Evolutionary conservation across 148 eudicot species (phyloP).

Genomic region (Camellia japonica): DNA sequence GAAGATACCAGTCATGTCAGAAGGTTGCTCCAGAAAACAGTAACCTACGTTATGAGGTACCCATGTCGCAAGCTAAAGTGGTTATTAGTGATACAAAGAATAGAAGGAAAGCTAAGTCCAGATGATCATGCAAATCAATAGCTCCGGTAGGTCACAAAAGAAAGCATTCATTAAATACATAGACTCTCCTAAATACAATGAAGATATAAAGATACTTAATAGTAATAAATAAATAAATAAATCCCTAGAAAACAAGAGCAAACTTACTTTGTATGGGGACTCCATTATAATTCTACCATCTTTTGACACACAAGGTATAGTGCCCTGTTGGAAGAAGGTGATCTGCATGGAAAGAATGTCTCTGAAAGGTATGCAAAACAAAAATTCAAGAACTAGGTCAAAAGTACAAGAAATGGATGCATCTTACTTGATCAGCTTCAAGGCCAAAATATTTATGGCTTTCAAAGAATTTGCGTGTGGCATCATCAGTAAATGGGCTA

Average conservation of each 20-base stretch:
- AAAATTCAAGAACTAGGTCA: conserved; percentile 6
- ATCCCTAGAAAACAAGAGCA: conserved; percentile 6
- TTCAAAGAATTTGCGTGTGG: conserved; percentile 83
- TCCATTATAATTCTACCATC: conserved; percentile 98
- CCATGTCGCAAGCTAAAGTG: neutral
- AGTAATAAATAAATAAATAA: neutral
- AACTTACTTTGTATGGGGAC: conserved; percentile 74
- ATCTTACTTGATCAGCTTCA: conserved; percentile 81
- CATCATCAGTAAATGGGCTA: conserved; percentile 89
- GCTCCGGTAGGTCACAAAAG: conserved; percentile 4
- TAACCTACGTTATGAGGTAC: neutral
- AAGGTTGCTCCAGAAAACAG: neutral
- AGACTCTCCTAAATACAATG: neutral
- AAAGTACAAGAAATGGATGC: conserved; percentile 5
- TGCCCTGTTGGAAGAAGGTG: conserved; percentile 93
- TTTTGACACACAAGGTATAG: conserved; percentile 87
- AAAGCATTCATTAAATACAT: neutral
- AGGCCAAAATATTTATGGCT: conserved; percentile 84
- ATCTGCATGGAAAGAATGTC: conserved; percentile 49
- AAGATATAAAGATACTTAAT: neutral
- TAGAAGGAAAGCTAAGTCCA: neutral
- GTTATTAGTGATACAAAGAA: neutral
- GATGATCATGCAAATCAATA: neutral
- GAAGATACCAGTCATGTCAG: neutral
- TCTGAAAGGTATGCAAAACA: neutral